phyloP scores from a whole-genome alignment of 176 grass and related monocot genomes.

The Saccharum spontaneum region DNA sequence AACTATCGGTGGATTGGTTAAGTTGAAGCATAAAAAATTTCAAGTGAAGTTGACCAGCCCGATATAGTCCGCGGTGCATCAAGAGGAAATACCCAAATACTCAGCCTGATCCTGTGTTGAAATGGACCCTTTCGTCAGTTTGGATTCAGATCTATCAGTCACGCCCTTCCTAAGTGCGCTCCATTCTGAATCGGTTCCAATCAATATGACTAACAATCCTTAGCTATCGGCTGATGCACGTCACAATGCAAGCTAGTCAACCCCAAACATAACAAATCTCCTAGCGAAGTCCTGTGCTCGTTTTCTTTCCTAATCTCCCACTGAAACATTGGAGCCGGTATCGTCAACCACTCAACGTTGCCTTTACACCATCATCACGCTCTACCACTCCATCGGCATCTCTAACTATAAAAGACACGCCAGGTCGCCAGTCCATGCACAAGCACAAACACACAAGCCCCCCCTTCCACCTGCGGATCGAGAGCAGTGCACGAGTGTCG shows the following conservation, averaged over 20 bases:
- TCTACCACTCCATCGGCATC: slow-evolving; percentile 35
- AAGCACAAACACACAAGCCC: background rate
- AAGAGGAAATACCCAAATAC: background rate
- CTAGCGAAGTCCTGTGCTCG: background rate
- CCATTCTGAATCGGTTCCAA: background rate
- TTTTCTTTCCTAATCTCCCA: slow-evolving; percentile 34
- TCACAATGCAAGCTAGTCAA: background rate
- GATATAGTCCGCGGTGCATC: background rate
- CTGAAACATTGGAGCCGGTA: slow-evolving; percentile 48
- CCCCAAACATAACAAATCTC: background rate
- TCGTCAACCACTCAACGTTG: slow-evolving; percentile 41
- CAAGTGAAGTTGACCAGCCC: background rate
- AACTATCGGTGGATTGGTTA: slow-evolving; percentile 17
- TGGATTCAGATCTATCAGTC: background rate
- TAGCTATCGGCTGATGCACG: background rate
- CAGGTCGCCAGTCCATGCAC: slow-evolving; percentile 35
- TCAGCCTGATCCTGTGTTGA: background rate
- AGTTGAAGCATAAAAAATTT: background rate
- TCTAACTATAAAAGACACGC: slow-evolving; percentile 15
- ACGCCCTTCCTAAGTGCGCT: background rate
- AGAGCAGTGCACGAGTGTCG: slow-evolving; percentile 7
- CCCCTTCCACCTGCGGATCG: background rate
- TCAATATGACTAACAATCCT: background rate
- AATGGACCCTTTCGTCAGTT: background rate
- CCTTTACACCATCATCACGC: slow-evolving; percentile 28